Base-by-base conservation (phyloP, 2,329 filamentous ascomycete genomes). In the Septoria petroselini region DNA sequence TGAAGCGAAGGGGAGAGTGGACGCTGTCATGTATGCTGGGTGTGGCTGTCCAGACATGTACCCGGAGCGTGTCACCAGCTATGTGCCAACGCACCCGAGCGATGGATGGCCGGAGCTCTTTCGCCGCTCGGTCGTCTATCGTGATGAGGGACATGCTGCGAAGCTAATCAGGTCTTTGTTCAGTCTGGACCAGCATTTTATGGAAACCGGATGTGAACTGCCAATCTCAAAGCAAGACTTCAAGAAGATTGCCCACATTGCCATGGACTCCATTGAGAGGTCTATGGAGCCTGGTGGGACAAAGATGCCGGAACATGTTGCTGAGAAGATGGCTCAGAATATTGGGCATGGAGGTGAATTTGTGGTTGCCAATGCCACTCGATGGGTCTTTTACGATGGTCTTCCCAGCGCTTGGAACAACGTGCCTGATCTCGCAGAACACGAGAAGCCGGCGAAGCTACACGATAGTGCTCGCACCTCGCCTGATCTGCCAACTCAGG, bases 371-470 rank as follows among this genome's bases (percentile, higher is more conserved):
- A 46, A 46, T 29, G 30, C 15, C 9, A 46, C 43, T n/a, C 15
- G 43, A 27, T 46, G 43, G 43, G 43, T 46, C n/a, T 46, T 46
- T 23, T 46, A 46, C 17, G 33, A 39, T 17, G 43, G 43, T 39
- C 23, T 46, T 4, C 18, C 30, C 4, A 46, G 18, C 6, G 43
- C 43, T 12, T 46, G 43, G 43, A 23, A 46, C n/a, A 25, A 37
- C 19, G 43, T 46, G 12, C 43, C 43, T 7, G 43, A 37, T 29
- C 19, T 46, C 15, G 18, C 38, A 12, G 23, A 41, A 14, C 19
- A 7, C 27, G 27, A 23, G 8, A 41, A 41, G 23, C 7, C 14
- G 23, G 23, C 4, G 12, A 7, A 7, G 4, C 9, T 41, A 23
- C 38, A 41, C 15, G 38, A 41, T 18, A 41, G 38, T 2, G 38